Conservation (phyloP, 164 flowering plant genomes). For the Chloranthus sessilifolius region DNA sequence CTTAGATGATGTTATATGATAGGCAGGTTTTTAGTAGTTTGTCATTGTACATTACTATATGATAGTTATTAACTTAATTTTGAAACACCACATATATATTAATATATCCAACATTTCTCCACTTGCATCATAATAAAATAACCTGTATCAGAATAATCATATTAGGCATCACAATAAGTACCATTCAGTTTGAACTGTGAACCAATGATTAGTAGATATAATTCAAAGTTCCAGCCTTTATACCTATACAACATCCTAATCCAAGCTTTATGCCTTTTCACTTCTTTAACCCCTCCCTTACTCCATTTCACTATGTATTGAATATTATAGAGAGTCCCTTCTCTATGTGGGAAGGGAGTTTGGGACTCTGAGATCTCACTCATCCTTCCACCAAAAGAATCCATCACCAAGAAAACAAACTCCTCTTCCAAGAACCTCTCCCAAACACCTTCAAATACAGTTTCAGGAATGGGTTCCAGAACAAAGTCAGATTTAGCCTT, state of each 20-base stretch:
- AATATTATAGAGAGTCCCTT: conserved; percentile 7
- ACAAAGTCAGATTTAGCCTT: conserved; percentile 10
- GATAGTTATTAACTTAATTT: too few species aligned
- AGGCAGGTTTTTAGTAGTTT: too few species aligned
- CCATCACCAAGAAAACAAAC: not conserved
- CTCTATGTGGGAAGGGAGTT: conserved; percentile 8
- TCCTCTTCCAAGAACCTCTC: conserved; percentile 1
- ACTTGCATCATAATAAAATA: too few species aligned
- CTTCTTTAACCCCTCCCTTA: not conserved
- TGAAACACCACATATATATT: too few species aligned
- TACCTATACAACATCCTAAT: not conserved
- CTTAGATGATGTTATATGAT: too few species aligned
- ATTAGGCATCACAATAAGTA: too few species aligned
- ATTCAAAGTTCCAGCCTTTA: too few species aligned
- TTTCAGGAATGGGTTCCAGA: conserved; percentile 4
- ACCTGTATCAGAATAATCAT: too few species aligned
- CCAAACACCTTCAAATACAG: conserved; percentile 1
- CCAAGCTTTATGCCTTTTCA: not conserved
- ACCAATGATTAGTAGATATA: too few species aligned
- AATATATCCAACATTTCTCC: too few species aligned
- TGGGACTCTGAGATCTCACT: conserved; percentile 1
- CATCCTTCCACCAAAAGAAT: conserved; percentile 8
- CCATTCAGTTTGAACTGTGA: too few species aligned
- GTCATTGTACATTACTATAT: too few species aligned
- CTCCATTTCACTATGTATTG: conserved; percentile 3